Percentiles rank a stretch among this genome's conserved stretches.
These are phyloP conservation scores for Colletotrichum sansevieriae DNA, from an alignment of 2,329 filamentous ascomycete species.

Conservation along the genomic window DNA sequence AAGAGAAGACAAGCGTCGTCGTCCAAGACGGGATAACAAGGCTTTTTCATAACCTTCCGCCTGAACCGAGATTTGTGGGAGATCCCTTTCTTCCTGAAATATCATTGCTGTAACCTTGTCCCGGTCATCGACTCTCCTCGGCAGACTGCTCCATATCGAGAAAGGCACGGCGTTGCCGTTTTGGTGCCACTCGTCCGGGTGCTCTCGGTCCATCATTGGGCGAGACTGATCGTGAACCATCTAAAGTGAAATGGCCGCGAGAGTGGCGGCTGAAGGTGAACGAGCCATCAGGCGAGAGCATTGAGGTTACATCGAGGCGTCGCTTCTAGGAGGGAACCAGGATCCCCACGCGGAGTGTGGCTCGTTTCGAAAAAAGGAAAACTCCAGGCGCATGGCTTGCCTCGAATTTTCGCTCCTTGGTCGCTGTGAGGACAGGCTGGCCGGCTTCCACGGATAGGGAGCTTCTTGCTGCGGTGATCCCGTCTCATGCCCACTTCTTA, in stretches of 20 bases:
- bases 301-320: constrained; percentile 15
- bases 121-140: neutral
- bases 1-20: neutral
- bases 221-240: constrained; percentile 24
- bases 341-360: constrained; percentile 3
- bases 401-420: constrained; percentile 18
- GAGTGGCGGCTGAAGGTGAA: constrained; percentile 11
- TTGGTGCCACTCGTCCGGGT: constrained; percentile 13
- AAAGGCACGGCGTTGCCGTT: neutral
- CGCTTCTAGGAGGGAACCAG: neutral
- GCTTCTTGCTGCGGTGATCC: neutral
- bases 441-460: neutral
- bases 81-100: neutral
- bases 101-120: constrained; percentile 15
- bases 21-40: neutral
- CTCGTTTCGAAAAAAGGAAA: constrained; percentile 22
- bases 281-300: constrained; percentile 21
- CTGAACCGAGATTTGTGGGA: constrained; percentile 20
- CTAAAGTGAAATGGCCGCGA: constrained; percentile 15
- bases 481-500: neutral
- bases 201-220: constrained; percentile 17
- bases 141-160: constrained; percentile 17
- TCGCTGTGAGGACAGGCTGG: neutral
- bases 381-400: neutral
- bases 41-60: constrained; percentile 13